phyloP scores from a whole-genome alignment of 345 rosid species.

The Brassica rapa region DNA sequence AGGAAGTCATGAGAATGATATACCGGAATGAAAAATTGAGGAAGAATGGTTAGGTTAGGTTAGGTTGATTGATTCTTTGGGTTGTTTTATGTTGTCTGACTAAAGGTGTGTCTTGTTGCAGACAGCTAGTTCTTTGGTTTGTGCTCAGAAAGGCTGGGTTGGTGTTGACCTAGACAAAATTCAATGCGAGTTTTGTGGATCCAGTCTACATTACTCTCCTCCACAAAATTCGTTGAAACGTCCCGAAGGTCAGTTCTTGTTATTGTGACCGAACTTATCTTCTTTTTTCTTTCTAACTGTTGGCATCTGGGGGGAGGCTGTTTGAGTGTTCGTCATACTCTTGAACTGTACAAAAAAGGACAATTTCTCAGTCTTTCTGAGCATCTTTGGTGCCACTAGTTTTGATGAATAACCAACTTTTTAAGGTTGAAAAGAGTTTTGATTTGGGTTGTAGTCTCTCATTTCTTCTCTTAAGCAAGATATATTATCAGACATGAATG shows the following conservation, averaged over 20 bases:
- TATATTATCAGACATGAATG: background rate
- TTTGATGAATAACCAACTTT: background rate
- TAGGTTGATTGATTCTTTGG: no score
- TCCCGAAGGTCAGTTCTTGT: constrained; percentile 35
- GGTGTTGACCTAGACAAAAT: constrained; percentile 43
- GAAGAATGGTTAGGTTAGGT: no score
- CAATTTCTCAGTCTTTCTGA: no score
- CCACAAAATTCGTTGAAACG: constrained; percentile 22
- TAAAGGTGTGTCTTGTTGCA: constrained; percentile 26
- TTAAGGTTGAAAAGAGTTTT: background rate
- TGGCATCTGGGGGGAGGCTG: no score
- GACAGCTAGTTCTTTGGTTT: constrained; percentile 44
- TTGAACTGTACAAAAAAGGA: no score
- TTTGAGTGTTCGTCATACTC: no score
- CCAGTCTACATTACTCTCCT: constrained; percentile 34
- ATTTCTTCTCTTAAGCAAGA: constrained; percentile 10
- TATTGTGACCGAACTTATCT: background rate
- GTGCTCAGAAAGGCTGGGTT: constrained; percentile 51
- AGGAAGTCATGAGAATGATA: no score
- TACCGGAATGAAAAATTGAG: no score
- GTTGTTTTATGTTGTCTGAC: background rate
- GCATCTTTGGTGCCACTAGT: background rate
- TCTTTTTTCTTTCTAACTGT: background rate
- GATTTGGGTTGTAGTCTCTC: background rate
- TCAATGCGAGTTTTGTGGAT: constrained; percentile 40